These are phyloP conservation scores for Pseudogymnoascus sp. DNA, from an alignment of 2,329 filamentous ascomycete species.

Conservation along the genomic window DNA sequence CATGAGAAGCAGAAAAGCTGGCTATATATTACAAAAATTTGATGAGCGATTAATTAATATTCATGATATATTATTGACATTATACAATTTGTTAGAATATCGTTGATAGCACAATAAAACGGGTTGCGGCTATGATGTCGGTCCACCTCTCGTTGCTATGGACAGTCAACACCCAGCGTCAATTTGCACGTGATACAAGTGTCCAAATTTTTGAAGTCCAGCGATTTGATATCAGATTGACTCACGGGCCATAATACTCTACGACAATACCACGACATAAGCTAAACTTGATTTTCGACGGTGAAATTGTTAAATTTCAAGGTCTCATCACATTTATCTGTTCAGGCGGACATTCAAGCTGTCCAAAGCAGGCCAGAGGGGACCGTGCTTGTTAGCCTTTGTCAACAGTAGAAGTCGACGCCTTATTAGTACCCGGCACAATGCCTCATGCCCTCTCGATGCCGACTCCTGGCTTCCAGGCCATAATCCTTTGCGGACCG, in stretches of 20 bases:
- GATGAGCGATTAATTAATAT: background rate
- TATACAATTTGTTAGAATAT: background rate
- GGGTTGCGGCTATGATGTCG: background rate
- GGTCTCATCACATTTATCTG: background rate
- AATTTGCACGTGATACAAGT: conserved; percentile 6
- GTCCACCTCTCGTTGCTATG: background rate
- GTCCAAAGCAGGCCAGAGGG: background rate
- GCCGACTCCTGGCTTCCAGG: conserved; percentile 70
- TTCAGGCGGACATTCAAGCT: background rate
- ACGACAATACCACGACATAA: conserved; percentile 8
- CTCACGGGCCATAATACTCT: conserved; percentile 3
- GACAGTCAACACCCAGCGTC: background rate
- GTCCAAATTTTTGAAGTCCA: background rate
- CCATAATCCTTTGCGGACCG: conserved; percentile 73
- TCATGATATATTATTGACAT: background rate
- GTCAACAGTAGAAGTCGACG: background rate
- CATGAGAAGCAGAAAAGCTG: background rate
- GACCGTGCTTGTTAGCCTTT: background rate
- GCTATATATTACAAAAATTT: background rate
- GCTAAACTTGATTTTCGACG: background rate
- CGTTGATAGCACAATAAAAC: background rate
- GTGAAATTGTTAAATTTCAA: background rate
- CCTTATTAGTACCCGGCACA: conserved; percentile 13
- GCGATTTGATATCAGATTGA: conserved; percentile 9
- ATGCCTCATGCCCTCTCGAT: conserved; percentile 72